Conservation (phyloP, 2,329 filamentous ascomycete species). For the Aspergillus fumigatus region DNA sequence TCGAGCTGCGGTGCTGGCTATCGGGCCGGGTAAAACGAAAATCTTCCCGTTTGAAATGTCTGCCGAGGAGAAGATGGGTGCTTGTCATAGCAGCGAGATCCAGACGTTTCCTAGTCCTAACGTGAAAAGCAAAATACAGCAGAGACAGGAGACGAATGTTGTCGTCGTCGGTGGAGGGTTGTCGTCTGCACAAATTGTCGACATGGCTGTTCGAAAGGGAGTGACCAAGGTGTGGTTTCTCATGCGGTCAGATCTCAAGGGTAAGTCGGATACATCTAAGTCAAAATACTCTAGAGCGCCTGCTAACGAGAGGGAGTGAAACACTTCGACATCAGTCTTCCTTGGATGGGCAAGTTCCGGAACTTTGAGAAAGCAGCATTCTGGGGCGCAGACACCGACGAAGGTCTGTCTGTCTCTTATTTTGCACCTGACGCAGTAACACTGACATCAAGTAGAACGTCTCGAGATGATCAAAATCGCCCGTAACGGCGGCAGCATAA, state of each 20-base stretch:
- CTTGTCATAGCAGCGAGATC: conserved; percentile 63
- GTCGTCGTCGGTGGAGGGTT: conserved; percentile 71
- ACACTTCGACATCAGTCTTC: conserved; percentile 70
- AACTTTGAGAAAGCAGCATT: conserved; percentile 73
- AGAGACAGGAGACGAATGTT: conserved; percentile 53
- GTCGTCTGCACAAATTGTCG: conserved; percentile 69
- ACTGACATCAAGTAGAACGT: conserved; percentile 46
- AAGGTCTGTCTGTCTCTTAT: conserved; percentile 39
- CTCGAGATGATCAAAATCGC: conserved; percentile 62
- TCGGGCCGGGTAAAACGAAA: conserved; percentile 64
- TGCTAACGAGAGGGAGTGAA: conserved; percentile 51
- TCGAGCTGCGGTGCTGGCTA: conserved; percentile 62
- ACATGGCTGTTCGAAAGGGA: conserved; percentile 60
- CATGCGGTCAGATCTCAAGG: conserved; percentile 53
- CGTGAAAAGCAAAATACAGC: conserved; percentile 51
- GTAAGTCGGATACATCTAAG: conserved; percentile 28
- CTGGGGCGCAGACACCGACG: conserved; percentile 69
- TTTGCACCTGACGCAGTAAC: not conserved
- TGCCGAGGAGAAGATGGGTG: conserved; percentile 43
- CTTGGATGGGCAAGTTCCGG: conserved; percentile 78
- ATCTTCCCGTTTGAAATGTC: conserved; percentile 39
- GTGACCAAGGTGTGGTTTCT: conserved; percentile 66
- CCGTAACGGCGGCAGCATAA: conserved; percentile 72
- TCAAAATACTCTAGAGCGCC: not conserved
- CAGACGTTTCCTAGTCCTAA: conserved; percentile 52